Conservation (phyloP, 169 alveolate genomes). For the Eimeria sp. region DNA sequence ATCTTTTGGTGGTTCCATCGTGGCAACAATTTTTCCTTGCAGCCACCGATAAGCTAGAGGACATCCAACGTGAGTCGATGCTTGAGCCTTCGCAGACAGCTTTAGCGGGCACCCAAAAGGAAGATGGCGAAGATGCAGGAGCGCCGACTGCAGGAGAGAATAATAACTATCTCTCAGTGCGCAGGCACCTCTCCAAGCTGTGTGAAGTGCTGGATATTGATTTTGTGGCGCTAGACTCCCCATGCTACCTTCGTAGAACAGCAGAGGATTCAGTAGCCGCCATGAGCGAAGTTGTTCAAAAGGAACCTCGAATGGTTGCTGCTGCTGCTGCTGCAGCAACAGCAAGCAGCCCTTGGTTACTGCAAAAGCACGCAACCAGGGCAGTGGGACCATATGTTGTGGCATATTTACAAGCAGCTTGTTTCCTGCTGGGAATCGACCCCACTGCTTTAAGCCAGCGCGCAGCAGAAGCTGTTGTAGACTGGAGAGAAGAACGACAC, state of each 20-base stretch:
- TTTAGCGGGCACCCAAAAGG: neutral
- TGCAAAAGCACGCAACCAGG: neutral
- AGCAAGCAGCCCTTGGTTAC: slow-evolving; percentile 73
- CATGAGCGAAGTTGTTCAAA: neutral
- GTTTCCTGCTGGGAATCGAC: slow-evolving; percentile 51
- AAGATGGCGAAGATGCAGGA: neutral
- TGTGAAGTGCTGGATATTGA: slow-evolving; percentile 25
- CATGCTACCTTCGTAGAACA: neutral
- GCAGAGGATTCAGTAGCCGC: neutral
- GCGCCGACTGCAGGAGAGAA: neutral
- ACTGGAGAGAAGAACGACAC: slow-evolving; percentile 52
- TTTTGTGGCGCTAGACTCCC: slow-evolving; percentile 49
- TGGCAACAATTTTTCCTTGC: slow-evolving; percentile 63
- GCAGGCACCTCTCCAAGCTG: slow-evolving; percentile 22
- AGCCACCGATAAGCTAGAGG: slow-evolving; percentile 32
- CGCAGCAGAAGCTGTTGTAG: slow-evolving; percentile 41
- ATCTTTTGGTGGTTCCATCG: slow-evolving; percentile 41
- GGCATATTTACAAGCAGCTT: slow-evolving; percentile 50
- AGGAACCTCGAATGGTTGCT: neutral
- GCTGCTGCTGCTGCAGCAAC: slow-evolving; percentile 24
- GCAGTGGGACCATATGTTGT: slow-evolving; percentile 52
- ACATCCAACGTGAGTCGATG: neutral
- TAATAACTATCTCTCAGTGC: slow-evolving; percentile 10
- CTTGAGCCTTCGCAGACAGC: neutral
- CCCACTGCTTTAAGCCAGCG: slow-evolving; percentile 5